A percentile compares a stretch with the other conserved stretches of the same genome.
These are phyloP conservation scores for Quercus aquifolioides DNA, from an alignment of 306 rosid species.

Conservation along the genomic window DNA sequence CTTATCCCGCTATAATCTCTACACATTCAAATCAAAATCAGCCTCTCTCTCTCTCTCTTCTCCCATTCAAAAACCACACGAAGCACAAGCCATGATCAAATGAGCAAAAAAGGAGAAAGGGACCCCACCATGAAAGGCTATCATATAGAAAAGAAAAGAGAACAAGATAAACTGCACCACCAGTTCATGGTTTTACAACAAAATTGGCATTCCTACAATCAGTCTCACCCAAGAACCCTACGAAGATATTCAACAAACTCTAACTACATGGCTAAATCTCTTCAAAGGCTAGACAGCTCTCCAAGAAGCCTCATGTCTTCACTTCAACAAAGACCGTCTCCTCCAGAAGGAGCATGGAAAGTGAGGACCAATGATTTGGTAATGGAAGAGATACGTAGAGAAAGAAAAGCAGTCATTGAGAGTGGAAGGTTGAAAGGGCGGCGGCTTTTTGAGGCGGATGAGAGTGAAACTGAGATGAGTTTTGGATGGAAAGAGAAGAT, in stretches of 20 bases:
- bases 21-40: constrained; percentile 17
- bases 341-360: constrained; percentile 20
- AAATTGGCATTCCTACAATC: constrained; percentile 44
- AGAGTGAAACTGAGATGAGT: background rate
- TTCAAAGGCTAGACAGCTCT: constrained; percentile 26
- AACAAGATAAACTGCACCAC: constrained; percentile 13
- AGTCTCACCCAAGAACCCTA: constrained; percentile 27
- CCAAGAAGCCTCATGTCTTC: constrained; percentile 45
- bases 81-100: background rate
- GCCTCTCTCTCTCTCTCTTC: background rate
- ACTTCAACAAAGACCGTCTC: constrained; percentile 33
- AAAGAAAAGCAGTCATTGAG: constrained; percentile 39
- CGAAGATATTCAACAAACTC: constrained; percentile 1
- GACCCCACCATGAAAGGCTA: constrained; percentile 41
- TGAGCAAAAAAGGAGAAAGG: background rate
- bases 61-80: background rate
- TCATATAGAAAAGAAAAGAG: constrained; percentile 15
- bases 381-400: constrained; percentile 33
- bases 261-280: background rate
- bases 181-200: constrained; percentile 35
- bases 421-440: constrained; percentile 49
- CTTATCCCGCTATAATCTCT: constrained; percentile 18
- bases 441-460: constrained; percentile 33
- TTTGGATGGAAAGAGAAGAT: background rate
- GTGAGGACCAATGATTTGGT: constrained; percentile 15